These are phyloP conservation scores for Capsella bursapastoris DNA, from an alignment of 345 rosid species.

Conservation along the genomic window DNA sequence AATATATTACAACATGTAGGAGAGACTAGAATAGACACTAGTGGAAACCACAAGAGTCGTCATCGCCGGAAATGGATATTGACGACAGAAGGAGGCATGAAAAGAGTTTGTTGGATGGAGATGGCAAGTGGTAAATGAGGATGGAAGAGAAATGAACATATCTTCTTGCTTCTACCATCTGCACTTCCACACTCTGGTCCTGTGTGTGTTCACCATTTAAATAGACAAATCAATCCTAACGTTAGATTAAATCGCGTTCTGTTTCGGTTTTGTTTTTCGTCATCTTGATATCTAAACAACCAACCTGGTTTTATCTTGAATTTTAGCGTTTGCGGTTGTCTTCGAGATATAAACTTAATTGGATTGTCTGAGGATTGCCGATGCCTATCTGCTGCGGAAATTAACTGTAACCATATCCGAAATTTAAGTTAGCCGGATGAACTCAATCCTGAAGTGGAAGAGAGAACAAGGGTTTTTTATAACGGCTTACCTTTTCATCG, in stretches of 20 bases:
- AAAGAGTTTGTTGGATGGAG: constrained; percentile 80
- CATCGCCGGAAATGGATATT: constrained; percentile 92
- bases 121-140: constrained; percentile 87
- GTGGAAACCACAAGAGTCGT: constrained; percentile 23
- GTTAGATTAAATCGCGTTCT: not conserved
- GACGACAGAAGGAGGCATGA: constrained; percentile 72
- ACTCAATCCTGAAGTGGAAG: not conserved
- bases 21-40: not conserved
- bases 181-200: constrained; percentile 88
- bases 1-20: constrained; percentile 28
- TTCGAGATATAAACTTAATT: constrained; percentile 81
- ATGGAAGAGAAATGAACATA: constrained; percentile 88
- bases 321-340: constrained; percentile 62
- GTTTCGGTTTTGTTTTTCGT: not conserved
- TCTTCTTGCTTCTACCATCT: constrained; percentile 70
- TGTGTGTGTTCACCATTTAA: constrained; percentile 45
- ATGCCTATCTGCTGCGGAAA: constrained; percentile 81
- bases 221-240: constrained; percentile 1
- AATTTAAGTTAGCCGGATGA: not conserved
- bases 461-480: not conserved
- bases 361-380: constrained; percentile 79
- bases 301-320: constrained; percentile 94
- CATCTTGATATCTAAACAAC: constrained; percentile 12
- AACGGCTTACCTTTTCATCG: constrained; percentile 96
- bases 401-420: constrained; percentile 57